These are phyloP conservation scores for Podospora anserina DNA, from an alignment of 495 filamentous ascomycete genomes.

Conservation along the genomic window DNA sequence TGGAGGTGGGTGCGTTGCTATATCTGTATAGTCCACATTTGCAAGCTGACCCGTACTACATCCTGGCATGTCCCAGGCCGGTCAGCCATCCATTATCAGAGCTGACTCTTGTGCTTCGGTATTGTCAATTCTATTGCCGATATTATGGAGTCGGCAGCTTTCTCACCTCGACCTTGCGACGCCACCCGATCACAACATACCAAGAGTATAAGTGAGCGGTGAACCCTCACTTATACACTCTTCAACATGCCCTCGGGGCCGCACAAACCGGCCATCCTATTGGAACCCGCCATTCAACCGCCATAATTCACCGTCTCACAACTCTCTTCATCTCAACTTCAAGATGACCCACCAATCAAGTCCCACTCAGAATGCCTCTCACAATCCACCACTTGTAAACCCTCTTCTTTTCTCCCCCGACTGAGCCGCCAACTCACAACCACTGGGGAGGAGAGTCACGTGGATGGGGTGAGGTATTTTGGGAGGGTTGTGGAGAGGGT, in stretches of 20 bases:
- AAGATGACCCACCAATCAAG: neutral
- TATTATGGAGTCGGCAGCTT: neutral
- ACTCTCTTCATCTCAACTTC: neutral
- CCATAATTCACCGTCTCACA: neutral
- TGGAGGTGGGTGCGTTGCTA: neutral
- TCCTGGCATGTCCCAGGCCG: neutral
- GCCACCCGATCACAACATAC: neutral
- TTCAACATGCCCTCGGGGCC: neutral
- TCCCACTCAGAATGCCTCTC: neutral
- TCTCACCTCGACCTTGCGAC: neutral
- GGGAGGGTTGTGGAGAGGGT: constrained; percentile 39
- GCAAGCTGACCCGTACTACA: neutral
- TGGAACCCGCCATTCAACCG: neutral
- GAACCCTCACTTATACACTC: neutral
- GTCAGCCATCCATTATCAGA: neutral
- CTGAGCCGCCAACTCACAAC: too few species aligned
- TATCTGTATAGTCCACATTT: neutral
- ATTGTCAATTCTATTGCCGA: neutral
- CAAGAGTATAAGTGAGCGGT: neutral
- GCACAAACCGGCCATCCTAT: neutral
- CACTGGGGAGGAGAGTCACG: constrained; percentile 41
- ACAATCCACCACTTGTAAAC: neutral
- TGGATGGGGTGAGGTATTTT: constrained; percentile 47
- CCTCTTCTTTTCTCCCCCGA: neutral
- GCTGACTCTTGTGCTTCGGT: neutral